Percentiles rank a stretch among this genome's conserved stretches.
Evolutionary conservation across 2,329 filamentous ascomycete genomes (phyloP).

Genomic region (Phaeosphaeria sp.): DNA sequence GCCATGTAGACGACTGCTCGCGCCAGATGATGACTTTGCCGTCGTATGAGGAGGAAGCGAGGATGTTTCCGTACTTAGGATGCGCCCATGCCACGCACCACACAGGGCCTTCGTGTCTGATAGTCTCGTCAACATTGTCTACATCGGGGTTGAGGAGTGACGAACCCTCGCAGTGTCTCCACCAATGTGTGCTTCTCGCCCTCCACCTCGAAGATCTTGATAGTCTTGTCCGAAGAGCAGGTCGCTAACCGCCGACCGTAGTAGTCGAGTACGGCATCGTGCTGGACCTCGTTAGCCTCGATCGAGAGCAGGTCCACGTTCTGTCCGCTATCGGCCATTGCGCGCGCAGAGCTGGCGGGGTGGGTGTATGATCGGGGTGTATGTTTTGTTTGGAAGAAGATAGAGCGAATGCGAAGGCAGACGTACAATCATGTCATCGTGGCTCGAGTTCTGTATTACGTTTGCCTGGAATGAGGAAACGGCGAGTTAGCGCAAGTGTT

Average conservation of each 20-base stretch:
- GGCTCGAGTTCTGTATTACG: slow-evolving; percentile 83
- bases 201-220: slow-evolving; percentile 99
- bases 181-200: slow-evolving; percentile 87
- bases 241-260: slow-evolving; percentile 96
- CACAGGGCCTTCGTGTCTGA: slow-evolving; percentile 92
- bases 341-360: slow-evolving; percentile 2
- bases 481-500: slow-evolving; percentile 40
- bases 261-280: slow-evolving; percentile 98
- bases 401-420: slow-evolving; percentile 6
- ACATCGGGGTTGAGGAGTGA: slow-evolving; percentile 10
- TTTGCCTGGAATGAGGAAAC: slow-evolving; percentile 63
- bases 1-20: slow-evolving; percentile 70
- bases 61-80: slow-evolving; percentile 97
- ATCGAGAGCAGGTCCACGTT: slow-evolving; percentile 36
- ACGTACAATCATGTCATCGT: slow-evolving; percentile 99
- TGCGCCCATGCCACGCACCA: slow-evolving; percentile 98
- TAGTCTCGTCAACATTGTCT: slow-evolving; percentile 19
- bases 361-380: neutral
- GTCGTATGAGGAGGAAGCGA: slow-evolving; percentile 94
- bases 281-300: slow-evolving; percentile 62
- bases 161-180: slow-evolving; percentile 93
- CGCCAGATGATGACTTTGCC: slow-evolving; percentile 99
- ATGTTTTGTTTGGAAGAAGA: slow-evolving; percentile 3
- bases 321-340: slow-evolving; percentile 20
- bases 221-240: slow-evolving; percentile 96